Evolutionary conservation across 345 rosid species (phyloP), one percentile per base, ranked within the genome.

Genomic region (Cardiospermum halicacabum): DNA sequence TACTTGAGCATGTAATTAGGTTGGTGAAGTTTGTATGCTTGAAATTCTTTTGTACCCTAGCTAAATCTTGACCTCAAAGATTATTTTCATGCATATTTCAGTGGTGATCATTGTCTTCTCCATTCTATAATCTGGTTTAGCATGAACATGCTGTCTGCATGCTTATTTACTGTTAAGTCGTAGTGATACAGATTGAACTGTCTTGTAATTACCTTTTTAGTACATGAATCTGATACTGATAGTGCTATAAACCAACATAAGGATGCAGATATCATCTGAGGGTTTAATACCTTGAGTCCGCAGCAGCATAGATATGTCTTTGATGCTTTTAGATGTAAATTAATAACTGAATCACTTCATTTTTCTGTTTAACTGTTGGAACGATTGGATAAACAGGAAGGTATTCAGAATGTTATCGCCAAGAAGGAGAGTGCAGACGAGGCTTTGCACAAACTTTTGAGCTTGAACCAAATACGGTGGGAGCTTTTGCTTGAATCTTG

Each of bases 401-500:
- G 67, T 65, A 58, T 87, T 58, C 73, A 58, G 56, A 70, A 69
- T 66, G 75, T 66, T 48, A 66, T 72, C 71, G 77, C 80, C 27
- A 72, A 75, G 79, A 80, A 73, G 25, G 83, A 76, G 62, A 74
- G 73, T 56, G 60, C 71, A 36, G 85, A 71, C 42, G 66, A 71
- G 58, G 80, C 71, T 65, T 70, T 59, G 42, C 78, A 80, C 73
- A 78, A 69, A 64, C 66, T 81, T 74, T 91, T 91, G 48, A 75
- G 74, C 64, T 68, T 89, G 74, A 94, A 87, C 72, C 74, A 82
- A 40, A 39, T 84, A 61, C 61, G 81, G 66, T 91, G 93, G 99
- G 93, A 87, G 66, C 89, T 94, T 67, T 72, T 87, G 71, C 81
- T 94, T 68, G 86, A 79, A 77, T 82, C 97, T 42, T 74, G 53